phyloP scores from a whole-genome alignment of 306 rosid genomes.

The Pyrus pyrifolia region DNA sequence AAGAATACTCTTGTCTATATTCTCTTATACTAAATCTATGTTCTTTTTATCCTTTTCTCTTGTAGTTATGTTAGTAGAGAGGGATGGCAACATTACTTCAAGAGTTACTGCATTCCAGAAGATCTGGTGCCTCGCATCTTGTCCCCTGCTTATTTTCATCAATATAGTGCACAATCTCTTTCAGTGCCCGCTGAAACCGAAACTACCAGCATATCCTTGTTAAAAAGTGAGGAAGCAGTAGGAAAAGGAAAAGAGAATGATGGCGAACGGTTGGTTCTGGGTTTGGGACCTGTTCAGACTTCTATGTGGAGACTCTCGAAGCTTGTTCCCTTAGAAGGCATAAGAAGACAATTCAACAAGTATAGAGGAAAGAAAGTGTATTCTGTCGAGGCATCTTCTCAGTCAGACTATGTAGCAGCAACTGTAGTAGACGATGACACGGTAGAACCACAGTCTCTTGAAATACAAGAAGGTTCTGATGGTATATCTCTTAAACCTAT shows the following conservation, averaged over 20 bases:
- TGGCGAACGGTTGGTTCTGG: constrained; percentile 80
- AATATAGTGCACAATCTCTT: constrained; percentile 75
- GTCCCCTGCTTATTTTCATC: constrained; percentile 96
- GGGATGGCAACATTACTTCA: constrained; percentile 95
- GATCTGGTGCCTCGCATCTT: constrained; percentile 92
- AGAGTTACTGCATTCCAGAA: constrained; percentile 94
- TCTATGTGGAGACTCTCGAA: constrained; percentile 91
- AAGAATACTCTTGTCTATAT: neutral
- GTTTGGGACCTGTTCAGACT: constrained; percentile 87
- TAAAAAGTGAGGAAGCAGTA: constrained; percentile 42
- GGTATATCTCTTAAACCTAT: constrained; percentile 91
- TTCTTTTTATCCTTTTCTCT: neutral
- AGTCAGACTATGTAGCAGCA: constrained; percentile 44
- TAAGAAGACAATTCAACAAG: constrained; percentile 57
- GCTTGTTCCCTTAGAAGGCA: constrained; percentile 84
- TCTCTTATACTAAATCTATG: neutral
- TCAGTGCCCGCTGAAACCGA: constrained; percentile 35
- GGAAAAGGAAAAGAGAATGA: constrained; percentile 49
- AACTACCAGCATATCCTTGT: constrained; percentile 27
- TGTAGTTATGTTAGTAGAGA: constrained; percentile 76
- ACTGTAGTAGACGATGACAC: constrained; percentile 61
- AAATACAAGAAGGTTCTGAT: constrained; percentile 86
- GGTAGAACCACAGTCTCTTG: constrained; percentile 77
- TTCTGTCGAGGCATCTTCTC: constrained; percentile 37
- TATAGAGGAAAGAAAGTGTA: constrained; percentile 34